Evolutionary conservation across 179 eudicot genomes (phyloP), one percentile per base, ranked within the genome.

Genomic region (Beta corolliflora): DNA sequence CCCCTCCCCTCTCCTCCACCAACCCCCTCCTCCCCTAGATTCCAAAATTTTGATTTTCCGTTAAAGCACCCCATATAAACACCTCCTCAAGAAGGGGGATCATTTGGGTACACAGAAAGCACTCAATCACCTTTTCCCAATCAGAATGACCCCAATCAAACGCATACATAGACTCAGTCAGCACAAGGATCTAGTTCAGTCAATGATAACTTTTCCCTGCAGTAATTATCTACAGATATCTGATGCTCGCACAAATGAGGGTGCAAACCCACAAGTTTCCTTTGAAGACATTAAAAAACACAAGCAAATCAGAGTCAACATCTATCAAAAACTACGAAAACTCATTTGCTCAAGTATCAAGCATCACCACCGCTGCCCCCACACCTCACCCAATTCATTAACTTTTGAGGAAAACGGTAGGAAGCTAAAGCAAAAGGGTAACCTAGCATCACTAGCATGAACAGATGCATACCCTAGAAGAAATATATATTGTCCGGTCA

Each of bases 401-500:
- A 36, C 16, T 45, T 63, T 55, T 48, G 15, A 75, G 55, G 78
- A 55, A 61, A 66, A 66, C 14, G 13, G 29, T 5, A 56, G 12
- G 55, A 75, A 46, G 69, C 69, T 29, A 64, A 63, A 76, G 18
- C n/a, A 50, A 36, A 41, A 56, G 68, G 50, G 75, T 69, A 46
- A 60, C 16, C 3, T 36, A 36, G 2, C 41, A 36, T 36, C 41
- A 36, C 41, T 36, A 60, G 65, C 14, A 68, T 18, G 72, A 19
- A 79, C 66, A 76, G 77, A 77, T 67, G 76, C 85, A 90, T 92
- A 95, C 99, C 99, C 99, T 72, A 95, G 94, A 55, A 95, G 94
- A 77, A 92, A 81, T 41, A 95, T 90, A 85, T 95, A 95, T 91
- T 95, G 99, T 58, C 99, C 98, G 46, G 99, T 94, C 90, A 95